A percentile compares a stretch with the other conserved stretches of the same genome.
phyloP scores from a whole-genome alignment of 2,329 filamentous ascomycete species.

The Dothistroma septosporum region DNA sequence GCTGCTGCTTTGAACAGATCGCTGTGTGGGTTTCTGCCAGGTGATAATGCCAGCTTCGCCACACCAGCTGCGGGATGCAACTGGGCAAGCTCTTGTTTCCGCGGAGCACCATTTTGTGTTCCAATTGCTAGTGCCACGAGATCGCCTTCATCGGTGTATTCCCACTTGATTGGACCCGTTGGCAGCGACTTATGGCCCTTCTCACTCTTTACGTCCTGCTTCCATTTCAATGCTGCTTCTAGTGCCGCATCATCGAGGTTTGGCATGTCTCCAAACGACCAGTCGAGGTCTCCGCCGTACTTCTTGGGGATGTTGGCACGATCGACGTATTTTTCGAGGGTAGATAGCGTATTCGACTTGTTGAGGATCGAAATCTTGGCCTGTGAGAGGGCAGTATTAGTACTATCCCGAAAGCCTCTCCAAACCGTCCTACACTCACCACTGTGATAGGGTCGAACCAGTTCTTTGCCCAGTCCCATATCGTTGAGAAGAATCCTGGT shows the following conservation, averaged over 20 bases:
- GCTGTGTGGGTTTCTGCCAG: constrained; percentile 20
- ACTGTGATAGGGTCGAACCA: constrained; percentile 90
- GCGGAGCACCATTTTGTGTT: constrained; percentile 39
- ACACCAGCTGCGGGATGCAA: constrained; percentile 31
- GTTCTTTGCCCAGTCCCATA: constrained; percentile 92
- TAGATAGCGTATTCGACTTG: constrained; percentile 67
- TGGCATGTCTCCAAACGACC: constrained; percentile 70
- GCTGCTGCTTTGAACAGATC: background rate
- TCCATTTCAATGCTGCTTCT: constrained; percentile 42
- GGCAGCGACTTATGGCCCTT: constrained; percentile 42
- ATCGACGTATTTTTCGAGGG: constrained; percentile 77
- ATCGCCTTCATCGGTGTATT: constrained; percentile 39
- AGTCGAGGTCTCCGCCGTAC: constrained; percentile 85
- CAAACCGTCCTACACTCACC: constrained; percentile 17
- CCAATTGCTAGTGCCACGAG: constrained; percentile 46
- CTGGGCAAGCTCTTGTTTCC: constrained; percentile 39
- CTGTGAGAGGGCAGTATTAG: background rate
- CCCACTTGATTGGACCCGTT: constrained; percentile 47
- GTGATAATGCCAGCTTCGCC: constrained; percentile 26
- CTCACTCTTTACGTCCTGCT: constrained; percentile 25
- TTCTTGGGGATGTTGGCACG: constrained; percentile 77
- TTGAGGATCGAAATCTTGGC: constrained; percentile 85
- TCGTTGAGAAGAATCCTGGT: constrained; percentile 83
- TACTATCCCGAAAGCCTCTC: constrained; percentile 35
- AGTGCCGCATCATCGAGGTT: constrained; percentile 59